Percentiles rank a stretch among this genome's conserved stretches.
Conservation (phyloP, 2,329 filamentous ascomycete species). For the Colletotrichum sansevieriae region DNA sequence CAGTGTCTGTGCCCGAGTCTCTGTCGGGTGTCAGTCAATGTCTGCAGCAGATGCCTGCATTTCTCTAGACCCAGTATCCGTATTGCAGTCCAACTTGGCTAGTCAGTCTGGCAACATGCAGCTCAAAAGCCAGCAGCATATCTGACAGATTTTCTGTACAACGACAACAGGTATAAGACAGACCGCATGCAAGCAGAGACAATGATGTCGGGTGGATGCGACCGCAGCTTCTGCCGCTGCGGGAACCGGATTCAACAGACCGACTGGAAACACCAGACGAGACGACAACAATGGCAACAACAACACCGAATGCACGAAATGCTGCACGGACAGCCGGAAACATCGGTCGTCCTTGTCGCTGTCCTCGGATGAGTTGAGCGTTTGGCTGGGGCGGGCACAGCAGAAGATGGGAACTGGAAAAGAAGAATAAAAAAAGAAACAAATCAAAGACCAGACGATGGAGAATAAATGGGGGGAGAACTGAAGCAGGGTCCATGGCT, state of each 20-base stretch:
- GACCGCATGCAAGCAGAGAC: not conserved
- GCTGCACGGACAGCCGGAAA: constrained; percentile 28
- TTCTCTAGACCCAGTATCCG: not conserved
- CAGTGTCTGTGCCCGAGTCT: not conserved
- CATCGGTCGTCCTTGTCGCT: not conserved
- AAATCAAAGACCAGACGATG: constrained; percentile 10
- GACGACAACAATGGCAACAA: constrained; percentile 25
- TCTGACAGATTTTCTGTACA: not conserved
- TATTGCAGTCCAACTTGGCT: not conserved
- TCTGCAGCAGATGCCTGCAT: not conserved
- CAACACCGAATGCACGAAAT: constrained; percentile 5
- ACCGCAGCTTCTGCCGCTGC: not conserved
- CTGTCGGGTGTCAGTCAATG: constrained; percentile 2
- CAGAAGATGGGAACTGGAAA: not conserved
- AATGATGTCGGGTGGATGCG: not conserved
- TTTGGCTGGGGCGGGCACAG: not conserved
- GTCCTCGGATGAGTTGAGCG: constrained; percentile 1
- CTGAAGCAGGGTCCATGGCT: not conserved
- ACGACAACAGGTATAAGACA: not conserved
- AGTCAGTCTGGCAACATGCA: constrained; percentile 2
- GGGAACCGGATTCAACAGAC: not conserved
- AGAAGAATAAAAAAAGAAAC: not conserved
- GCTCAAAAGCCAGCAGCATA: not conserved
- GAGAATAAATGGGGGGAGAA: not conserved
- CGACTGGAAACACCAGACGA: constrained; percentile 31